A percentile compares a stretch with the other conserved stretches of the same genome.
These are phyloP conservation scores for Penicillium sp. DNA, from an alignment of 2,329 filamentous ascomycete species.

Conservation along the genomic window DNA sequence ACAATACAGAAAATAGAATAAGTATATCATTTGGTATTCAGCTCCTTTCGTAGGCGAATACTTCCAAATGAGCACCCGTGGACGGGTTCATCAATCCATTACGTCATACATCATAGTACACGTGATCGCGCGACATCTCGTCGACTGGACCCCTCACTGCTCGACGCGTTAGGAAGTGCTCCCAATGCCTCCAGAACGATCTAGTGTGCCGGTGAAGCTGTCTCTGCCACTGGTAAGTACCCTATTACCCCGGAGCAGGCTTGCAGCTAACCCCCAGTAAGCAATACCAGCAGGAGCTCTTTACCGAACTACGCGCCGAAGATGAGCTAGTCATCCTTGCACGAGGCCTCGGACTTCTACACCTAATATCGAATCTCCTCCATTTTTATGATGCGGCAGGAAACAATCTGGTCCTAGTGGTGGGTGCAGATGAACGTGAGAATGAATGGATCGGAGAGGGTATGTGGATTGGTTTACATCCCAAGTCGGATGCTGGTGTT, in stretches of 20 bases:
- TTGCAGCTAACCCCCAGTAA: slow-evolving; percentile 29
- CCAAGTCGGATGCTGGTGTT: neutral
- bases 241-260: neutral
- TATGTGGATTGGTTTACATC: slow-evolving; percentile 21
- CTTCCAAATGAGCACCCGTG: neutral
- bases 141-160: neutral
- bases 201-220: slow-evolving; percentile 57
- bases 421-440: slow-evolving; percentile 87
- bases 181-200: slow-evolving; percentile 44
- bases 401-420: slow-evolving; percentile 83
- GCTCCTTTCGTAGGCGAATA: neutral
- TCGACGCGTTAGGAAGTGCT: slow-evolving; percentile 27
- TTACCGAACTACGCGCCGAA: slow-evolving; percentile 81
- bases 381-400: slow-evolving; percentile 96
- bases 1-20: neutral
- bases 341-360: slow-evolving; percentile 84
- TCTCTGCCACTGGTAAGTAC: slow-evolving; percentile 57
- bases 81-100: neutral
- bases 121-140: slow-evolving; percentile 15
- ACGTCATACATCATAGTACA: slow-evolving; percentile 15
- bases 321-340: slow-evolving; percentile 93
- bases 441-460: slow-evolving; percentile 94
- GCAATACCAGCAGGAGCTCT: slow-evolving; percentile 92
- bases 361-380: slow-evolving; percentile 89
- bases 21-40: no score